Base-by-base conservation (phyloP, 495 filamentous ascomycete genomes). In the Massariosphaeria phaeospora region DNA sequence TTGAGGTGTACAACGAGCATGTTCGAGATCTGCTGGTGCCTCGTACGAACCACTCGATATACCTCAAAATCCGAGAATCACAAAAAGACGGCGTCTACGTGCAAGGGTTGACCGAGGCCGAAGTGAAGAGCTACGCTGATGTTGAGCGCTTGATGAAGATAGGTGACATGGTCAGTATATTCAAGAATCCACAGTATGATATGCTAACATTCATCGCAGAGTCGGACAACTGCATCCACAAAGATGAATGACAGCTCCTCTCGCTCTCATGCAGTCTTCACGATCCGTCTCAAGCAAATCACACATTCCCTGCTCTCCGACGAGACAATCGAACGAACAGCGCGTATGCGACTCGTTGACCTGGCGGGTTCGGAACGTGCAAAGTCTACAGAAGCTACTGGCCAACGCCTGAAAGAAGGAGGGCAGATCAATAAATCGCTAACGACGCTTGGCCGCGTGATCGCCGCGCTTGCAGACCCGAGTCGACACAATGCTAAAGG, bases 191-290 rank as follows among this genome's bases (percentile, higher is more conserved):
- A 30, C 11, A 17, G 47, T 17, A 38, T 24, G 21, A 5, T 30
- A 1, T 34, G 20, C 52, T 61, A 41, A 53, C 38, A 47, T n/a
- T 36, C 1, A 17, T 11, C 12, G 13, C 31, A 67, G 65, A 95
- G 82, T 57, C 85, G 93, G 29, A 97, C 93, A 1, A 84, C 81
- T n/a, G 93, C 93, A 20, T 88, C 87, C 70, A 99, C 93, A 11
- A 99, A 96, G 72, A 99, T 99, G 93, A 99, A 99, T 67, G 93
- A 99, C 70, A 97, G 90, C 17, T 91, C 86, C 21, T 90, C 84
- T 30, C 85, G 93, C 67, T 91, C 86, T 45, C 93, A 99, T 65
- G 89, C 94, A 2, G 93, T 99, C 31, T 99, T 99, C 67, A 99
- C 93, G 15, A 91, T 99, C 55, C 91, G 91, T 67, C 75, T 99